A percentile compares a stretch with the other conserved stretches of the same genome.
phyloP scores from a whole-genome alignment of 202 grass and related monocot genomes.

The Setaria italica region DNA sequence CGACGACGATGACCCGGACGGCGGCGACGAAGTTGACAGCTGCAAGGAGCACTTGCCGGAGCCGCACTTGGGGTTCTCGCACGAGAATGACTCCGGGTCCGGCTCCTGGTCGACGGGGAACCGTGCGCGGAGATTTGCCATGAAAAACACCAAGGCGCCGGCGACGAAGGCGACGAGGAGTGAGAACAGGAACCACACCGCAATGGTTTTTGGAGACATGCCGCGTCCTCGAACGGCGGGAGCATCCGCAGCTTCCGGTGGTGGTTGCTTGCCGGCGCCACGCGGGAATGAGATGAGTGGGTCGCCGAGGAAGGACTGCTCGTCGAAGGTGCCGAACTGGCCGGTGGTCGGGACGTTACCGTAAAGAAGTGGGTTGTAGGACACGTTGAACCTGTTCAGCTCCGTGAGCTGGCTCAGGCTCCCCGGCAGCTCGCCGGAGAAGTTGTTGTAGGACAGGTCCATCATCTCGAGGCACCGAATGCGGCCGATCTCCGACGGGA shows the following conservation, averaged over 20 bases:
- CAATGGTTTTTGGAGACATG: conserved; percentile 21
- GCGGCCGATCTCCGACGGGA: conserved; percentile 64
- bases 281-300: conserved; percentile 45
- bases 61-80: conserved; percentile 50
- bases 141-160: conserved; percentile 44
- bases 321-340: conserved; percentile 71
- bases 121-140: conserved; percentile 34
- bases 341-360: conserved; percentile 52
- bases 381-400: conserved; percentile 79
- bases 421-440: conserved; percentile 75
- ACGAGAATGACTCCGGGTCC: conserved; percentile 46
- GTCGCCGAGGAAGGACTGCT: conserved; percentile 75
- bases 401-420: conserved; percentile 60
- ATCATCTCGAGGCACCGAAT: conserved; percentile 67
- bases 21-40: conserved; percentile 30
- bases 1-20: conserved; percentile 48
- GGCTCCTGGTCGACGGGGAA: conserved; percentile 61
- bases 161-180: conserved; percentile 55
- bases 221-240: neutral
- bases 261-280: neutral
- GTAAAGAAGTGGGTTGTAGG: conserved; percentile 73
- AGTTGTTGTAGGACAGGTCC: conserved; percentile 82
- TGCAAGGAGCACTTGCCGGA: conserved; percentile 27
- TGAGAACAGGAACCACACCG: conserved; percentile 53
- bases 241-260: conserved; percentile 19